Evolutionary conservation across 768 basidiomycete species (phyloP).

Genomic region (Xerocomus potaroensis): DNA sequence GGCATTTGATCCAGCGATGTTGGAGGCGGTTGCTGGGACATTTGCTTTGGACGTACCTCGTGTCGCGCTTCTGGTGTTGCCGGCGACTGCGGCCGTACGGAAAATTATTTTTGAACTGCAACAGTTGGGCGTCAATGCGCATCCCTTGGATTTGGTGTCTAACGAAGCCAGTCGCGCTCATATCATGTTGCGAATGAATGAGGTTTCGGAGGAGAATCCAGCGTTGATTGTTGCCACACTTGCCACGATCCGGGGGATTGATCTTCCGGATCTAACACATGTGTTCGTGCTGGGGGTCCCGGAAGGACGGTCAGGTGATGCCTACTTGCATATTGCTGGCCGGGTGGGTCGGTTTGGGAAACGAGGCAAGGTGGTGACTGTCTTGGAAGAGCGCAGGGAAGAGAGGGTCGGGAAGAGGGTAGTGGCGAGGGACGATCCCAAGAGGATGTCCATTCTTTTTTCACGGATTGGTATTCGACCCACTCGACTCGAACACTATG

Average conservation of each 20-base stretch:
- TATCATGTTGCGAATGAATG: slow-evolving; percentile 35
- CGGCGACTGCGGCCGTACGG: slow-evolving; percentile 55
- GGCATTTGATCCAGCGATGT: slow-evolving; percentile 48
- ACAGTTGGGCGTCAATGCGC: slow-evolving; percentile 63
- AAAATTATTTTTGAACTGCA: slow-evolving; percentile 63
- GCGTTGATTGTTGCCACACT: slow-evolving; percentile 63
- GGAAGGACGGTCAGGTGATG: slow-evolving; percentile 48
- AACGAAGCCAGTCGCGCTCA: slow-evolving; percentile 41
- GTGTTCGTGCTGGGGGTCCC: slow-evolving; percentile 70
- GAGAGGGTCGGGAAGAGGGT: slow-evolving; percentile 28
- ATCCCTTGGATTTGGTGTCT: slow-evolving; percentile 50
- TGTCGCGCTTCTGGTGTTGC: slow-evolving; percentile 63
- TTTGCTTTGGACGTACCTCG: slow-evolving; percentile 73
- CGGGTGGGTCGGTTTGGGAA: slow-evolving; percentile 72
- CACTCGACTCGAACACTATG: slow-evolving; percentile 50
- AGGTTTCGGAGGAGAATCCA: slow-evolving; percentile 44
- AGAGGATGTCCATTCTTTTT: slow-evolving; percentile 42
- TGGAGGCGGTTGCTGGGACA: slow-evolving; percentile 66
- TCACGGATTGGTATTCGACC: slow-evolving; percentile 41
- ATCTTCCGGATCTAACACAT: slow-evolving; percentile 66
- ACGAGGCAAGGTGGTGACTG: slow-evolving; percentile 60
- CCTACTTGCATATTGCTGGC: slow-evolving; percentile 68
- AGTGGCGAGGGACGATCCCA: slow-evolving; percentile 31
- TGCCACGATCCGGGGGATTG: slow-evolving; percentile 69
- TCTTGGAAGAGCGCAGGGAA: slow-evolving; percentile 42